A percentile compares a stretch with the other conserved stretches of the same genome.
phyloP scores from a whole-genome alignment of 306 rosid species.

The Cicer bijugum region DNA sequence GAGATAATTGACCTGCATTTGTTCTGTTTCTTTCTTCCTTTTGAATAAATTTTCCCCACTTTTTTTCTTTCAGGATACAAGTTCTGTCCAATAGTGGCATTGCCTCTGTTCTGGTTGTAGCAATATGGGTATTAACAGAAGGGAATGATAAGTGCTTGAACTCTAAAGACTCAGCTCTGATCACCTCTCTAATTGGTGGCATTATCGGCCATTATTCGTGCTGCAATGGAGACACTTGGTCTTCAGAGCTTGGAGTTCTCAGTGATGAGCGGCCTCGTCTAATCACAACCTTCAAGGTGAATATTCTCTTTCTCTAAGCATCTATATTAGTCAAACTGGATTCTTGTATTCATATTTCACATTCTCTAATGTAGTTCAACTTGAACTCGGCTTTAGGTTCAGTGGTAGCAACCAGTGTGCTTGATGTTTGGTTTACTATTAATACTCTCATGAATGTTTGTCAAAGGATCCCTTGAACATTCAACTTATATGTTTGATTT shows the following conservation, averaged over 20 bases:
- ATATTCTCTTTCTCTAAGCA: constrained; percentile 33
- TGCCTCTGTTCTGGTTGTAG: constrained; percentile 68
- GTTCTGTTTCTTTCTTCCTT: constrained; percentile 19
- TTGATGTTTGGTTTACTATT: constrained; percentile 18
- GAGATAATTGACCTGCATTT: not conserved
- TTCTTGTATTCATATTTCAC: constrained; percentile 24
- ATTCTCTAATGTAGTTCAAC: constrained; percentile 24
- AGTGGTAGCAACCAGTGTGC: not conserved
- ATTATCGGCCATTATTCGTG: constrained; percentile 88
- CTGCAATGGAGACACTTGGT: constrained; percentile 98
- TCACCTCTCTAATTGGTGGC: constrained; percentile 82
- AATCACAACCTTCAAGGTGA: constrained; percentile 89
- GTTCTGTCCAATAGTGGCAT: constrained; percentile 79
- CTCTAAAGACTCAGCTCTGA: constrained; percentile 64
- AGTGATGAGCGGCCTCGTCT: constrained; percentile 80
- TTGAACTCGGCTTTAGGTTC: not conserved
- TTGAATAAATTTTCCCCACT: constrained; percentile 10
- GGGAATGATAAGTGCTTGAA: constrained; percentile 75
- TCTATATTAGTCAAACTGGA: not conserved
- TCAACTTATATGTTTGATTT: not conserved
- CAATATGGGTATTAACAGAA: constrained; percentile 58
- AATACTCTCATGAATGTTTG: constrained; percentile 21
- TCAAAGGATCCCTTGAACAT: not conserved
- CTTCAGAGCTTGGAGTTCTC: constrained; percentile 91
- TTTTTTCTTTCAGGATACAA: constrained; percentile 66